Conservation (phyloP, 2,329 filamentous ascomycete species). For the Corynespora cassiicola region DNA sequence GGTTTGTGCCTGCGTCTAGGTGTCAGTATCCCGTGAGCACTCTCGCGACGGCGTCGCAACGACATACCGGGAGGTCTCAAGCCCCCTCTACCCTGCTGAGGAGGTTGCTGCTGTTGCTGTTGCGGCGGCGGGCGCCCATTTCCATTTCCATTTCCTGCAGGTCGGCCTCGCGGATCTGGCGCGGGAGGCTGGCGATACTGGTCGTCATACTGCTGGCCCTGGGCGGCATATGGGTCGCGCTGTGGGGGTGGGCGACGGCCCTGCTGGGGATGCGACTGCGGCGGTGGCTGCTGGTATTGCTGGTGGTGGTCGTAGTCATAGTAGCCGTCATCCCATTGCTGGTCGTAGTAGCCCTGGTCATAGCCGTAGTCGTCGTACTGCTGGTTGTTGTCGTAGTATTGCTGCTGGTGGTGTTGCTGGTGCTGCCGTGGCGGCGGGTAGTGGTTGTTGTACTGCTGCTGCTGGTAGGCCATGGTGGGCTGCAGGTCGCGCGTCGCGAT, state of each 20-base stretch:
- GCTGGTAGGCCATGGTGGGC: constrained; percentile 49
- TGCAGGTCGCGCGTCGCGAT: constrained; percentile 19
- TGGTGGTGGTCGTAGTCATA: constrained; percentile 30
- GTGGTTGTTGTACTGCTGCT: constrained; percentile 40
- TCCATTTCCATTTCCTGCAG: constrained; percentile 29
- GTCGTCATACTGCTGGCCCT: constrained; percentile 33
- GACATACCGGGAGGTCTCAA: constrained; percentile 37
- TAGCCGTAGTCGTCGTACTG: constrained; percentile 43
- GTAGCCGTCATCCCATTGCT: constrained; percentile 43
- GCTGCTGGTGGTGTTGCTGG: constrained; percentile 31
- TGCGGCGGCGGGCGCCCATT: constrained; percentile 22
- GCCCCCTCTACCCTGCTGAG: constrained; percentile 31
- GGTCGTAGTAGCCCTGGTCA: constrained; percentile 39
- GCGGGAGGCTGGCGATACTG: constrained; percentile 30
- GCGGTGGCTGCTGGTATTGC: constrained; percentile 5
- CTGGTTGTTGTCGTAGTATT: constrained; percentile 34
- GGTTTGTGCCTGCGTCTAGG: constrained; percentile 32
- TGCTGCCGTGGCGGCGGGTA: constrained; percentile 16
- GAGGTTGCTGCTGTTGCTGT: too few species aligned
- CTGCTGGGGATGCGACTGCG: constrained; percentile 12
- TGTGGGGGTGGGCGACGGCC: constrained; percentile 21
- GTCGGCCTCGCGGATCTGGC: constrained; percentile 31
- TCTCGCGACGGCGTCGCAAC: not conserved
- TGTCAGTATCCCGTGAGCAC: not conserved
- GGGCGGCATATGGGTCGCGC: constrained; percentile 31